Evolutionary conservation across 2,329 filamentous ascomycete genomes (phyloP).

Genomic region (Colletotrichum musae): DNA sequence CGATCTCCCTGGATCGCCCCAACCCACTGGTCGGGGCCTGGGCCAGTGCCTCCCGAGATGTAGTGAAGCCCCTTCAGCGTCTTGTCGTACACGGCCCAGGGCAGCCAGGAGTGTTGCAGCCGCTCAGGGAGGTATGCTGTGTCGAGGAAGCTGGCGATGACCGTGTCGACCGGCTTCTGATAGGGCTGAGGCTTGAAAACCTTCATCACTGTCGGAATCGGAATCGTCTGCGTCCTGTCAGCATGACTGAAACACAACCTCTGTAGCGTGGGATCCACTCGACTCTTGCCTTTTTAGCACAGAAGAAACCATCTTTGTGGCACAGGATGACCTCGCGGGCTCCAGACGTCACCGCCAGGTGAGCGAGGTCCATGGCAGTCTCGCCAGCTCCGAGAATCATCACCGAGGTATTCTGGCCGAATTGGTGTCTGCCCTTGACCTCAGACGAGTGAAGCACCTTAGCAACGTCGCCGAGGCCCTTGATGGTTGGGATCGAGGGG

Average conservation of each 20-base stretch:
- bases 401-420: slow-evolving; percentile 56
- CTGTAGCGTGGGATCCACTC: too few species aligned
- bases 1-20: slow-evolving; percentile 57
- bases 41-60: slow-evolving; percentile 59
- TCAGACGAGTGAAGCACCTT: slow-evolving; percentile 59
- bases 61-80: slow-evolving; percentile 60
- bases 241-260: not conserved
- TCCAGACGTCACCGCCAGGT: slow-evolving; percentile 59
- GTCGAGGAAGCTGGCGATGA: slow-evolving; percentile 64
- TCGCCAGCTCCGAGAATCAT: slow-evolving; percentile 61
- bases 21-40: slow-evolving; percentile 65
- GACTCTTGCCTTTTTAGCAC: slow-evolving; percentile 58
- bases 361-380: slow-evolving; percentile 61
- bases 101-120: slow-evolving; percentile 57
- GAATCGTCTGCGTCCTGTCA: slow-evolving; percentile 16
- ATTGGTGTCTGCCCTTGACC: slow-evolving; percentile 58
- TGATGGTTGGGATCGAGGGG: slow-evolving; percentile 55
- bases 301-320: slow-evolving; percentile 62
- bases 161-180: slow-evolving; percentile 63
- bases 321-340: slow-evolving; percentile 60
- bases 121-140: slow-evolving; percentile 65
- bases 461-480: slow-evolving; percentile 55
- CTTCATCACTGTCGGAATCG: slow-evolving; percentile 26
- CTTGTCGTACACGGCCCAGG: slow-evolving; percentile 62
- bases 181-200: slow-evolving; percentile 16